These are phyloP conservation scores for Purpureocillium takamizusanense DNA, from an alignment of 2,329 filamentous ascomycete genomes.

Conservation along the genomic window DNA sequence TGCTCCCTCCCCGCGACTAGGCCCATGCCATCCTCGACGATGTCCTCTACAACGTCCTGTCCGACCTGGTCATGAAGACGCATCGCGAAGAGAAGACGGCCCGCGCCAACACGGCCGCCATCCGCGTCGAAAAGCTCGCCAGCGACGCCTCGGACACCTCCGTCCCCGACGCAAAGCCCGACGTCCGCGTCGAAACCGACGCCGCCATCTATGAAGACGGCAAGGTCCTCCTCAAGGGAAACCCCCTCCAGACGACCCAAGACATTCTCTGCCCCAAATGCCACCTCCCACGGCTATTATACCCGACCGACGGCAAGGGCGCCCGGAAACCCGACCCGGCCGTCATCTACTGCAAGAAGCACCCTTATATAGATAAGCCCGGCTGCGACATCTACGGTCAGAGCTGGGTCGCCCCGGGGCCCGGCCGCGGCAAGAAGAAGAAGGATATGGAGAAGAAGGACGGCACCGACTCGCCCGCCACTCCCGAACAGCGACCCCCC, in stretches of 20 bases:
- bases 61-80: slow-evolving; percentile 63
- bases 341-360: slow-evolving; percentile 69
- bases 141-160: slow-evolving; percentile 45
- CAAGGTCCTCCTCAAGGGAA: slow-evolving; percentile 59
- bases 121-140: slow-evolving; percentile 54
- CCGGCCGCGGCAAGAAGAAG: slow-evolving; percentile 68
- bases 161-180: slow-evolving; percentile 42
- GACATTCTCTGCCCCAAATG: slow-evolving; percentile 69
- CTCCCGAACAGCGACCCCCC: slow-evolving; percentile 45
- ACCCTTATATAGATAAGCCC: slow-evolving; percentile 66
- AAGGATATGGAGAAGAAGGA: slow-evolving; percentile 62
- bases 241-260: slow-evolving; percentile 60
- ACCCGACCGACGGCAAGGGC: slow-evolving; percentile 64
- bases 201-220: slow-evolving; percentile 63
- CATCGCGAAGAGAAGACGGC: slow-evolving; percentile 74
- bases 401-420: slow-evolving; percentile 65
- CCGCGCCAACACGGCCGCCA: slow-evolving; percentile 55
- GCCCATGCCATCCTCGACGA: slow-evolving; percentile 63
- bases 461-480: slow-evolving; percentile 33
- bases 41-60: slow-evolving; percentile 65
- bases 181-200: slow-evolving; percentile 55
- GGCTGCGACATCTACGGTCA: slow-evolving; percentile 78
- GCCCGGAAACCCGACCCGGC: slow-evolving; percentile 56
- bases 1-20: slow-evolving; percentile 26
- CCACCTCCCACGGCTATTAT: slow-evolving; percentile 62